A percentile compares a stretch with the other conserved stretches of the same genome.
Evolutionary conservation across 441 rosid species (phyloP).

Genomic region (Manihot esculenta): DNA sequence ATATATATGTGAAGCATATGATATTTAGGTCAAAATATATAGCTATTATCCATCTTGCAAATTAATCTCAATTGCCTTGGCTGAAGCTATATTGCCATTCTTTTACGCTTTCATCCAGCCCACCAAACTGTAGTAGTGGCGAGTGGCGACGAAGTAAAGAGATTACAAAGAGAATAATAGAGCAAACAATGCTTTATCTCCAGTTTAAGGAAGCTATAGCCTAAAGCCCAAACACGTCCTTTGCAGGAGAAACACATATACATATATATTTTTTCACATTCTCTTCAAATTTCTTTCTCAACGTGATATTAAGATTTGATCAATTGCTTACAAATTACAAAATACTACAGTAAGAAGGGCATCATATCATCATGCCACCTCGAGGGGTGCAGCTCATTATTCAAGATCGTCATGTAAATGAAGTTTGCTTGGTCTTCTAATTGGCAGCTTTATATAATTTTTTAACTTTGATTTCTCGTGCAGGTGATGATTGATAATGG

Average conservation of each 20-base stretch:
- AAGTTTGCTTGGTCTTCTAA: too few relatives aligned
- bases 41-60: neutral
- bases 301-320: neutral
- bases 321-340: neutral
- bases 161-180: constrained; percentile 16
- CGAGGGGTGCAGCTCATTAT: too few relatives aligned
- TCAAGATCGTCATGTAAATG: too few relatives aligned
- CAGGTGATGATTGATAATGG: constrained; percentile 36
- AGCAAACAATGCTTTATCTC: constrained; percentile 44
- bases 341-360: too few relatives aligned
- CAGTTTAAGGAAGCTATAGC: constrained; percentile 47
- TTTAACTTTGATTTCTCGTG: too few relatives aligned
- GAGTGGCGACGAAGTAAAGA: constrained; percentile 85
- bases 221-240: neutral
- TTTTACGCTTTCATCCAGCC: constrained; percentile 34
- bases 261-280: neutral
- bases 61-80: neutral
- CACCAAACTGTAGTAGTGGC: constrained; percentile 53
- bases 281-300: neutral
- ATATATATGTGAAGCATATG: too few relatives aligned
- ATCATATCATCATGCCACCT: too few relatives aligned
- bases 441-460: too few relatives aligned
- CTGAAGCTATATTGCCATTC: constrained; percentile 27
- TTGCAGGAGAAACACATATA: neutral
- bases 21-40: neutral